Evolutionary conservation across 805 yeast species (phyloP).

Genomic region (Yarrowia sp.): DNA sequence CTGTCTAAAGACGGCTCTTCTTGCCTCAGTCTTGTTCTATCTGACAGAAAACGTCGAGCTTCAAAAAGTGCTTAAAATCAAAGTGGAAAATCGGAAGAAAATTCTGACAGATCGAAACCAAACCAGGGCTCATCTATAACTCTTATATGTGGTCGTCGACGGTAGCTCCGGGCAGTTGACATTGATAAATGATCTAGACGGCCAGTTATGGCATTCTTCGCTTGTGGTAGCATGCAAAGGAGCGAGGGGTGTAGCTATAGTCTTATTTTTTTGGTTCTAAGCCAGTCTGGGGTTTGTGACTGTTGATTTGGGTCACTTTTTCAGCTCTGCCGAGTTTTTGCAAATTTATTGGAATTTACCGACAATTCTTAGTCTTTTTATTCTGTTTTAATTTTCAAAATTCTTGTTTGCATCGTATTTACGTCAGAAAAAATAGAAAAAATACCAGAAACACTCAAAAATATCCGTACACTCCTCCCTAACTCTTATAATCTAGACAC

Average conservation of each 20-base stretch:
- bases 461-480: too few species aligned
- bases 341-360: too few species aligned
- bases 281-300: background rate
- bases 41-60: conserved; percentile 5
- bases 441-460: too few species aligned
- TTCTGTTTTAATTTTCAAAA: background rate
- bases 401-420: too few species aligned
- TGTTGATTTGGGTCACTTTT: background rate
- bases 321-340: too few species aligned
- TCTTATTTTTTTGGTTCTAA: background rate
- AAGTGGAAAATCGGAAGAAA: background rate
- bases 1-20: background rate
- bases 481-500: conserved; percentile 11
- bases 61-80: background rate
- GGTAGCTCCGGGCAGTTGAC: background rate
- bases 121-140: background rate
- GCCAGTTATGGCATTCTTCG: conserved; percentile 5
- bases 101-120: background rate
- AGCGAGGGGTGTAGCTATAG: conserved; percentile 3
- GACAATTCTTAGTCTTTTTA: too few species aligned
- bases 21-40: background rate
- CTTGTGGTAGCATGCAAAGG: background rate
- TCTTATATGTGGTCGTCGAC: background rate
- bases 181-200: conserved; percentile 11
- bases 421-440: background rate